Percentiles rank a stretch among this genome's conserved stretches.
Conservation (phyloP, 257 asterid species). For the Ophiorrhiza pumila region DNA sequence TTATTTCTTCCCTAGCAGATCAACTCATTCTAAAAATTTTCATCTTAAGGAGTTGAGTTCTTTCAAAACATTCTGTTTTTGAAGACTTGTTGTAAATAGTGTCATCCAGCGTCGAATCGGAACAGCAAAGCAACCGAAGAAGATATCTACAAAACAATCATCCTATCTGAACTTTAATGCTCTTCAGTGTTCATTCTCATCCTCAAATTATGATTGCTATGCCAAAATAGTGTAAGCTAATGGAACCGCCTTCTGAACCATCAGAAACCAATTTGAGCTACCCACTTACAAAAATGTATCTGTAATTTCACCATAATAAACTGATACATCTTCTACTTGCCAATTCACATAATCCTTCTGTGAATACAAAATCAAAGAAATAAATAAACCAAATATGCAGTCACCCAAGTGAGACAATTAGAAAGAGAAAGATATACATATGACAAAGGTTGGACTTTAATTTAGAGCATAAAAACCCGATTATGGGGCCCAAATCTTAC, state of each 20-base stretch:
- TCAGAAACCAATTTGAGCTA: background rate
- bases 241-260: background rate
- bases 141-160: background rate
- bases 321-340: background rate
- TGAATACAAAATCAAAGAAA: background rate
- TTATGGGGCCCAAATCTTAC: conserved; percentile 43
- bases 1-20: background rate
- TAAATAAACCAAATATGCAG: background rate
- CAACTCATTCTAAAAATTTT: background rate
- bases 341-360: no score
- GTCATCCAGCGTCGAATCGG: background rate
- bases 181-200: background rate
- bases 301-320: background rate
- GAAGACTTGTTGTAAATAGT: background rate
- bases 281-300: background rate
- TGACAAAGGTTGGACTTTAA: background rate
- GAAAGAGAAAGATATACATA: background rate
- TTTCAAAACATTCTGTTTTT: background rate
- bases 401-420: background rate
- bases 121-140: background rate
- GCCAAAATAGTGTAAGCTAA: background rate
- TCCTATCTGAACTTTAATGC: background rate
- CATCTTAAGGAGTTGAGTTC: background rate
- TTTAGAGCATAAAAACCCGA: background rate
- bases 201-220: background rate